A percentile compares a stretch with the other conserved stretches of the same genome.
phyloP scores from a whole-genome alignment of 768 basidiomycete species.

The Hygrophorus russula region DNA sequence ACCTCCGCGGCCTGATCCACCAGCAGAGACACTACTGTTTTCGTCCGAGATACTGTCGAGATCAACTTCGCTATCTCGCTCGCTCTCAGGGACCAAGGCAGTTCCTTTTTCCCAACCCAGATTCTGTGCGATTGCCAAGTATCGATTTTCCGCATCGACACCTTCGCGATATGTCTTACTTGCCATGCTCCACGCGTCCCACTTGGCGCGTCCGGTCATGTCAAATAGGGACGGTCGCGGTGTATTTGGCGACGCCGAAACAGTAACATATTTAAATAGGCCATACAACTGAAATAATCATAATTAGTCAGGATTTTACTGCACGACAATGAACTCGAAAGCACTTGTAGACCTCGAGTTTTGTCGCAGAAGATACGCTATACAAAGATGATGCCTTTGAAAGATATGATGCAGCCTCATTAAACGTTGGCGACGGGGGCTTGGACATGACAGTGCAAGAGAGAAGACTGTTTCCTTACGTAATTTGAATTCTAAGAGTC shows the following conservation, averaged over 20 bases:
- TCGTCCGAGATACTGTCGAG: slow-evolving; percentile 10
- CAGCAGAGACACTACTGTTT: slow-evolving; percentile 32
- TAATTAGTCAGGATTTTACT: slow-evolving; percentile 24
- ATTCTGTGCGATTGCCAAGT: slow-evolving; percentile 54
- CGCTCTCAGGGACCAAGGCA: slow-evolving; percentile 5
- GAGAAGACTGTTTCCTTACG: slow-evolving; percentile 21
- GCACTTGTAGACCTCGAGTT: slow-evolving; percentile 57
- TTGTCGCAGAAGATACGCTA: slow-evolving; percentile 46
- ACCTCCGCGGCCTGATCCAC: slow-evolving; percentile 24
- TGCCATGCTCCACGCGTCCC: slow-evolving; percentile 67
- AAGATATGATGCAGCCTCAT: slow-evolving; percentile 53
- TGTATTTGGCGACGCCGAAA: slow-evolving; percentile 39
- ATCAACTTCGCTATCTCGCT: neutral
- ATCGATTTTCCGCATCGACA: slow-evolving; percentile 49
- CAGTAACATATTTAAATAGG: slow-evolving; percentile 67
- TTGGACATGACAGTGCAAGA: neutral
- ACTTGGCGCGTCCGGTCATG: slow-evolving; percentile 70
- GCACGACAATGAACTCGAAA: slow-evolving; percentile 15
- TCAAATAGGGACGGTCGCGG: slow-evolving; percentile 70
- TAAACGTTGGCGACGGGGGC: slow-evolving; percentile 29
- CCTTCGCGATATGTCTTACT: slow-evolving; percentile 34
- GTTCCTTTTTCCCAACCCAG: slow-evolving; percentile 55
- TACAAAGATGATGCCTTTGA: slow-evolving; percentile 42
- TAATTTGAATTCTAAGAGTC: slow-evolving; percentile 12
- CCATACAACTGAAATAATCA: slow-evolving; percentile 57